Percentiles rank a stretch among this genome's conserved stretches.
Evolutionary conservation across 2,329 filamentous ascomycete genomes (phyloP).

Genomic region (Fusarium begoniae): DNA sequence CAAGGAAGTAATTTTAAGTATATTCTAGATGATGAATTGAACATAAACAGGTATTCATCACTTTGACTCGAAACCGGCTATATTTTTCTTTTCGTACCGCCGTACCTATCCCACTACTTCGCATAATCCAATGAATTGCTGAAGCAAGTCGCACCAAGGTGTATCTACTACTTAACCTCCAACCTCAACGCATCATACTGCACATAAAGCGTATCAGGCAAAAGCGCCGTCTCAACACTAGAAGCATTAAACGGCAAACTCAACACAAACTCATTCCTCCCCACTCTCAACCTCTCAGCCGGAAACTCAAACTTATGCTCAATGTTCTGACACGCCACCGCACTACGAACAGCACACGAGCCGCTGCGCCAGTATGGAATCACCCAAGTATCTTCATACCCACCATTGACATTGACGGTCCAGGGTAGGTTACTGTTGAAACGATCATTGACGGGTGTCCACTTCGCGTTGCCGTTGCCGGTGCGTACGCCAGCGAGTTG

Average conservation of each 20-base stretch:
- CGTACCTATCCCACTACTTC: accelerated
- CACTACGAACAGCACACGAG: constrained; percentile 68
- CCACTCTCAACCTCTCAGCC: constrained; percentile 53
- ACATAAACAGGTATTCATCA: accelerated
- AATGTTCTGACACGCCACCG: constrained; percentile 67
- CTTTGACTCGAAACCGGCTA: accelerated
- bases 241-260: constrained; percentile 67
- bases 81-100: accelerated
- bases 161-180: constrained; percentile 51
- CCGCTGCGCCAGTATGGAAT: constrained; percentile 56
- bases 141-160: accelerated
- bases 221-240: constrained; percentile 64
- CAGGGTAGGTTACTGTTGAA: constrained; percentile 25
- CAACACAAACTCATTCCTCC: constrained; percentile 63
- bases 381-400: constrained; percentile 58
- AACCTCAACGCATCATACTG: constrained; percentile 71
- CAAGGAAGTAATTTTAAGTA: too few species aligned
- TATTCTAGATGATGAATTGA: neutral
- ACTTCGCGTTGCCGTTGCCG: constrained; percentile 32
- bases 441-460: constrained; percentile 15
- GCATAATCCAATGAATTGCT: accelerated
- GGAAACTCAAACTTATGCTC: constrained; percentile 67
- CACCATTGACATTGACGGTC: constrained; percentile 49
- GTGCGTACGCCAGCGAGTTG: constrained; percentile 25
- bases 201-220: constrained; percentile 65